Percentiles rank a stretch among this genome's conserved stretches.
These are phyloP conservation scores for Neurospora sp. DNA, from an alignment of 495 filamentous ascomycete genomes.

Conservation along the genomic window DNA sequence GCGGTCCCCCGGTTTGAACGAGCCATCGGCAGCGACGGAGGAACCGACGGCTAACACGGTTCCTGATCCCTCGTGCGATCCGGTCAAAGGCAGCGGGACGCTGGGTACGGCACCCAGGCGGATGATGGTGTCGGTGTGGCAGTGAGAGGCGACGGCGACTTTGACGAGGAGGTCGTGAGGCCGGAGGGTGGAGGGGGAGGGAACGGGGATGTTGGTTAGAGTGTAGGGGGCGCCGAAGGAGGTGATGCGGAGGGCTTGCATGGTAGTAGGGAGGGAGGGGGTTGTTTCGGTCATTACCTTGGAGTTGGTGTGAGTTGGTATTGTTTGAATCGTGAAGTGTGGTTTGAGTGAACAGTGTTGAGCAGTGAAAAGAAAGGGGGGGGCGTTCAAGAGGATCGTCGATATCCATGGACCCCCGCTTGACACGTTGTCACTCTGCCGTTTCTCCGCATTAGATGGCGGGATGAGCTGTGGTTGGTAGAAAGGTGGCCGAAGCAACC, in stretches of 20 bases:
- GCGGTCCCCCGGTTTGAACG: conserved; percentile 38
- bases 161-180: conserved; percentile 47
- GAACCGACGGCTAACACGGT: conserved; percentile 41
- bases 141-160: conserved; percentile 47
- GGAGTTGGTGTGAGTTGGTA: background rate
- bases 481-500: background rate
- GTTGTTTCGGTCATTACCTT: background rate
- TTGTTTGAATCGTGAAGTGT: background rate
- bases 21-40: conserved; percentile 15
- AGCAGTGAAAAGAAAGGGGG: background rate
- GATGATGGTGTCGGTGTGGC: conserved; percentile 52
- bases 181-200: conserved; percentile 20
- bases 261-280: background rate
- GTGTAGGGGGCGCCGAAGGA: conserved; percentile 43
- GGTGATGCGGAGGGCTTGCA: conserved; percentile 1
- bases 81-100: conserved; percentile 38
- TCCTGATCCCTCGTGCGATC: conserved; percentile 50
- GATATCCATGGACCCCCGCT: background rate
- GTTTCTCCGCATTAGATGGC: background rate
- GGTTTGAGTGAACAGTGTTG: background rate
- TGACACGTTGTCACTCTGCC: background rate
- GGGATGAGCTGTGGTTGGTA: background rate
- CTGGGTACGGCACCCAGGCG: conserved; percentile 29
- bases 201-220: conserved; percentile 38
- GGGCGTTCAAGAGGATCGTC: background rate